phyloP scores from a whole-genome alignment of 2,329 filamentous ascomycete species.

The Exophiala viscosa region DNA sequence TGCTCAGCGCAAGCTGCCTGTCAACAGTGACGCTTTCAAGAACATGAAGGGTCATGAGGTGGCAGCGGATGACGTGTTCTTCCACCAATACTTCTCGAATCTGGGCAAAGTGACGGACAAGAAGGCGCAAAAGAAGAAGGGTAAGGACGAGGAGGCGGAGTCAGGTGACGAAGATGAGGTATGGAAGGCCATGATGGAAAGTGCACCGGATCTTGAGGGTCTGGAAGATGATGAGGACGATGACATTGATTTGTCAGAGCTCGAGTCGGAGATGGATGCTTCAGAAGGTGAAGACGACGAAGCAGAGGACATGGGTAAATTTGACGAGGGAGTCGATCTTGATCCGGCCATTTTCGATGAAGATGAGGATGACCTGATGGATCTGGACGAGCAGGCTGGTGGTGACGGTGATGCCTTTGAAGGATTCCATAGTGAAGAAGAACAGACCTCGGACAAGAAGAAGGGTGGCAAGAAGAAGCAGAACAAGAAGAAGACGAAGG shows the following conservation, averaged over 20 bases:
- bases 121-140: constrained; percentile 43
- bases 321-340: constrained; percentile 34
- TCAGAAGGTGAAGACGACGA: constrained; percentile 46
- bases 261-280: constrained; percentile 49
- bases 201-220: constrained; percentile 71
- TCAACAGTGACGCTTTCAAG: constrained; percentile 92
- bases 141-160: constrained; percentile 46
- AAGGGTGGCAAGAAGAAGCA: constrained; percentile 36
- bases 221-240: constrained; percentile 57
- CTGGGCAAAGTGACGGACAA: constrained; percentile 61
- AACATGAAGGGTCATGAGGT: constrained; percentile 84
- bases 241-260: constrained; percentile 49
- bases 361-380: constrained; percentile 54
- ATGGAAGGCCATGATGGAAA: constrained; percentile 84
- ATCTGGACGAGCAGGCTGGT: constrained; percentile 40
- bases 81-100: constrained; percentile 91
- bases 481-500: constrained; percentile 69
- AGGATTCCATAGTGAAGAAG: constrained; percentile 13
- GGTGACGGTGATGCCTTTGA: constrained; percentile 24
- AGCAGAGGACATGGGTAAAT: constrained; percentile 44
- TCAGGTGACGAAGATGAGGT: constrained; percentile 74
- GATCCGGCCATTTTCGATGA: constrained; percentile 35
- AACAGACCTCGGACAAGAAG: background rate
- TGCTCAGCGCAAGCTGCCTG: constrained; percentile 52
- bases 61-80: constrained; percentile 90